Percentiles rank a stretch among this genome's conserved stretches.
phyloP scores from a whole-genome alignment of 2,329 filamentous ascomycete species.

The Nothophoma quercina region DNA sequence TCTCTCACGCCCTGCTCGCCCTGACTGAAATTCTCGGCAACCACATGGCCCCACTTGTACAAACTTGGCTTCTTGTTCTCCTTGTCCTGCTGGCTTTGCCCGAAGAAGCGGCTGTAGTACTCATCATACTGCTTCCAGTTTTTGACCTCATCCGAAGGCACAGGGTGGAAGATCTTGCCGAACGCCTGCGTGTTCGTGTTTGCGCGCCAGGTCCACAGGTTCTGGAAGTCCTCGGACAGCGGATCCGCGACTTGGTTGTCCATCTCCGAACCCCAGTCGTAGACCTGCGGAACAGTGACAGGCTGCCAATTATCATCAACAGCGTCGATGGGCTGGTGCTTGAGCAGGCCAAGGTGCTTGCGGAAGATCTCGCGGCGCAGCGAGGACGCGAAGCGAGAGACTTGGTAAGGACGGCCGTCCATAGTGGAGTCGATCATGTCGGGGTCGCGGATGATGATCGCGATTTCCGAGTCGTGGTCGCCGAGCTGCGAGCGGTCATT shows the following conservation, averaged over 20 bases:
- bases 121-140: constrained; percentile 77
- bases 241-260: constrained; percentile 74
- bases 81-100: constrained; percentile 52
- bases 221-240: constrained; percentile 70
- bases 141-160: constrained; percentile 72
- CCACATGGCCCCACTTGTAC: constrained; percentile 87
- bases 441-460: constrained; percentile 85
- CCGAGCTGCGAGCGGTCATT: constrained; percentile 81
- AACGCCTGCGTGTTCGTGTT: constrained; percentile 82
- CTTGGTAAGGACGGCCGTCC: constrained; percentile 75
- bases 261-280: constrained; percentile 57
- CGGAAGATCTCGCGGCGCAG: constrained; percentile 87
- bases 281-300: constrained; percentile 62
- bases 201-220: constrained; percentile 77
- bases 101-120: constrained; percentile 74
- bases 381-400: constrained; percentile 77
- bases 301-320: constrained; percentile 66
- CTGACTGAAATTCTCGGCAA: constrained; percentile 60
- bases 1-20: constrained; percentile 54
- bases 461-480: constrained; percentile 85
- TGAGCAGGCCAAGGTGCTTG: constrained; percentile 87
- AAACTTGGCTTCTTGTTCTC: constrained; percentile 59
- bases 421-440: constrained; percentile 74
- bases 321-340: constrained; percentile 72
- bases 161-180: constrained; percentile 79